These are phyloP conservation scores for Pholiota adiposa DNA, from an alignment of 1,284 basidiomycete species.

Conservation along the genomic window DNA sequence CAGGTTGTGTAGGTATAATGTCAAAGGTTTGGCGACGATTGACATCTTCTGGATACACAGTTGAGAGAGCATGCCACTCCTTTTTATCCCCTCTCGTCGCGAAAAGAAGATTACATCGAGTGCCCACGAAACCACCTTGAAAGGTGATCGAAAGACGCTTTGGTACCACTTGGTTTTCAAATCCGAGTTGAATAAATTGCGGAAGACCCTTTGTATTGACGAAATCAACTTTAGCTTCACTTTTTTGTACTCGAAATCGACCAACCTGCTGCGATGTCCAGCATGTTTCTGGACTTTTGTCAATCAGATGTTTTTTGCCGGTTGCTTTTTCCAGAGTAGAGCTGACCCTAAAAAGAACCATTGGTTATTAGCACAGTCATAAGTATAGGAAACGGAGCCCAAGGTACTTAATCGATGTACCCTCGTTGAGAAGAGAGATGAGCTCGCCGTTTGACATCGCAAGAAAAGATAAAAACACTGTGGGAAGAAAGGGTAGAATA, in stretches of 20 bases:
- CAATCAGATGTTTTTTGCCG: constrained; percentile 72
- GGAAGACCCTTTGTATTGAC: constrained; percentile 60
- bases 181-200: constrained; percentile 71
- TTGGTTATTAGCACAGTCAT: constrained; percentile 12
- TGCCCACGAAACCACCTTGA: constrained; percentile 84
- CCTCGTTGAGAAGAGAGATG: constrained; percentile 42
- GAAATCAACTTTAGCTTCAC: background rate
- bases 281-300: constrained; percentile 77
- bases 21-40: constrained; percentile 73
- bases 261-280: constrained; percentile 82
- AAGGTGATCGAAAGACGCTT: constrained; percentile 67
- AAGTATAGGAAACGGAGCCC: constrained; percentile 1
- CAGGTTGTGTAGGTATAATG: constrained; percentile 34
- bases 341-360: constrained; percentile 61
- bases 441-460: constrained; percentile 25
- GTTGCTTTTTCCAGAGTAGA: constrained; percentile 82
- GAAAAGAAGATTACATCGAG: constrained; percentile 56
- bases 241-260: background rate
- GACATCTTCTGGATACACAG: constrained; percentile 76
- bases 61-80: constrained; percentile 52
- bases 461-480: constrained; percentile 15
- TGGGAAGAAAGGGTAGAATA: constrained; percentile 7
- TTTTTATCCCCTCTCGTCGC: constrained; percentile 27
- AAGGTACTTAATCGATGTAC: constrained; percentile 58
- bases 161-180: constrained; percentile 56